Base-by-base conservation (phyloP, 768 basidiomycete species). In the Boletus pseudo-olivaceus region DNA sequence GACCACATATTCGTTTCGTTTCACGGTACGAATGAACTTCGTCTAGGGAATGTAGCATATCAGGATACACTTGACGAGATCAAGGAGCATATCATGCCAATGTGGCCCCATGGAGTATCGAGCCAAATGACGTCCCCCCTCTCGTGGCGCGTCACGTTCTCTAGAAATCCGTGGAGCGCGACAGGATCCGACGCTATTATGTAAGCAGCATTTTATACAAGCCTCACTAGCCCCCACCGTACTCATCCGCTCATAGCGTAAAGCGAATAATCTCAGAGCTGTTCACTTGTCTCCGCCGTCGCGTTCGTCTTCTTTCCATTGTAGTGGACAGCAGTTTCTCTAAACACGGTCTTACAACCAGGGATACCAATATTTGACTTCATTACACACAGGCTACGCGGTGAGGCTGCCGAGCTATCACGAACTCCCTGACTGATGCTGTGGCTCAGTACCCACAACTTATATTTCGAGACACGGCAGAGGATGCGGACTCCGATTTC, bases 1-100 rank as follows among this genome's bases (percentile, higher is more conserved):
- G 88, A 82, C 58, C 87, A 90, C 63, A 76, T 90, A 73, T 85
- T 90, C 63, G 73, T 91, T 45, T 81, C 85, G 23, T 82, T 91
- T 61, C 78, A 79, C 54, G 79, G 82, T 40, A 79, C 80, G 53
- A 85, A 82, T 61, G 84, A 88, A 69, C 69, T 90, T 41, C 78
- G 78, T 45, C 51, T 79, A 23, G 72, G 69, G 27, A 76, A 75
- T 49, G 62, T 79, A 27, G 67, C 69, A 19, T 72, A 83, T 45
- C 82, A 85, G 57, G 69, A 75, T 5, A 83, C 82, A 1, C 69
- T 85, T 45, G 78, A 82, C 34, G 85, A 87, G 59, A 75, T 90
- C 39, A 73, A 80, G 53, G 73, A 78, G 38, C 67, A 72, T 3
- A 75, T 90, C 23, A 74, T 84, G 59, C 78, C 80, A 14, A 72